Evolutionary conservation across 1,284 basidiomycete genomes (phyloP).

Genomic region (Ceratobasidium sp.): DNA sequence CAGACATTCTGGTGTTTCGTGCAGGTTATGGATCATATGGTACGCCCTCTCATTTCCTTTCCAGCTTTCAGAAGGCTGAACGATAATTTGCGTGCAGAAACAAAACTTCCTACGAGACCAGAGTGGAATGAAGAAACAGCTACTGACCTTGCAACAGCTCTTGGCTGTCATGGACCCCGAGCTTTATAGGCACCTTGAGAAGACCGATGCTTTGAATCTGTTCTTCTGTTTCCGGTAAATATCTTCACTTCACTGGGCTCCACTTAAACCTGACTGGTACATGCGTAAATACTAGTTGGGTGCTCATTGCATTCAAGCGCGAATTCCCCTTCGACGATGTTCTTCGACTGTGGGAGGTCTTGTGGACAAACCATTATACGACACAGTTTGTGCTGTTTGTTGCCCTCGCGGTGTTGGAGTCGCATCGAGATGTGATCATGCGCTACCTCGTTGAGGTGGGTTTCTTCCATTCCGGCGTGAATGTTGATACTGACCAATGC

Average conservation of each 20-base stretch:
- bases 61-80: background rate
- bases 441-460: slow-evolving; percentile 89
- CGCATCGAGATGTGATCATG: slow-evolving; percentile 91
- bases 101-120: slow-evolving; percentile 96
- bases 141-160: slow-evolving; percentile 88
- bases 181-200: slow-evolving; percentile 88
- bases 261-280: slow-evolving; percentile 45
- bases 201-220: slow-evolving; percentile 89
- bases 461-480: slow-evolving; percentile 50
- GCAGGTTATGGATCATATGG: slow-evolving; percentile 94
- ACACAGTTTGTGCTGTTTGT: slow-evolving; percentile 92
- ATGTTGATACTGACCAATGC: background rate
- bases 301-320: slow-evolving; percentile 92
- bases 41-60: slow-evolving; percentile 54
- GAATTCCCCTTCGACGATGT: slow-evolving; percentile 94
- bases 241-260: slow-evolving; percentile 17
- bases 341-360: slow-evolving; percentile 90
- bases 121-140: slow-evolving; percentile 95
- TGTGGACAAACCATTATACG: slow-evolving; percentile 95
- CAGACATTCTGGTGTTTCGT: slow-evolving; percentile 97
- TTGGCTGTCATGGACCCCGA: slow-evolving; percentile 95
- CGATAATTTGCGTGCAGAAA: slow-evolving; percentile 64
- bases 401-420: slow-evolving; percentile 92
- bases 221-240: slow-evolving; percentile 97
- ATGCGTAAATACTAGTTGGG: slow-evolving; percentile 67